These are phyloP conservation scores for Sarcodon sp. DNA, from an alignment of 768 basidiomycete species.

Conservation along the genomic window DNA sequence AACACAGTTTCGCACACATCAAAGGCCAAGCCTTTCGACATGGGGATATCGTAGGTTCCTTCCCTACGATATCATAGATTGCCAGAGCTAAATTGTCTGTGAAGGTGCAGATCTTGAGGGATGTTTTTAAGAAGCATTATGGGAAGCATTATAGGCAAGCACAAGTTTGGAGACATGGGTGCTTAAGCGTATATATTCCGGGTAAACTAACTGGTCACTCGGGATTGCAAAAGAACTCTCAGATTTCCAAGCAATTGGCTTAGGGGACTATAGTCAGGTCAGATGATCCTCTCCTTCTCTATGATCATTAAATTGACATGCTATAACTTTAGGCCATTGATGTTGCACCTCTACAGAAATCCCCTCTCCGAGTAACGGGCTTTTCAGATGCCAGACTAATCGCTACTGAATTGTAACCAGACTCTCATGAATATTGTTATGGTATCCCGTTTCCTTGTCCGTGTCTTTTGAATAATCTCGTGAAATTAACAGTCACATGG, in stretches of 20 bases:
- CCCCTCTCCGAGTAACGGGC: conserved; percentile 44
- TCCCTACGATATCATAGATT: conserved; percentile 3
- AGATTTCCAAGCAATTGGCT: conserved; percentile 58
- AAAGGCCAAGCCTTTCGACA: conserved; percentile 81
- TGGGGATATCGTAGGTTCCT: conserved; percentile 59
- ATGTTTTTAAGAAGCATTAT: conserved; percentile 42
- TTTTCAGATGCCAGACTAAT: not conserved
- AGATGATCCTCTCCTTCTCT: not conserved
- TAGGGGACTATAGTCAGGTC: conserved; percentile 76
- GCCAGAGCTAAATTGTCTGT: not conserved
- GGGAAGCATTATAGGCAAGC: conserved; percentile 39
- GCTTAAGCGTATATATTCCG: conserved; percentile 78
- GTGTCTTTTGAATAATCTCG: not conserved
- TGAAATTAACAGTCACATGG: conserved; percentile 44
- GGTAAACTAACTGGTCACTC: conserved; percentile 25
- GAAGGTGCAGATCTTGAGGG: conserved; percentile 60
- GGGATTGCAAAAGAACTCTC: not conserved
- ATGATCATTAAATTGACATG: not conserved
- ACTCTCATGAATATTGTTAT: conserved; percentile 83
- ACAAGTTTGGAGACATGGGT: conserved; percentile 72
- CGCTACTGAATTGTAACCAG: conserved; percentile 18
- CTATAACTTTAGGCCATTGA: conserved; percentile 57
- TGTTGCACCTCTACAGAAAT: conserved; percentile 61
- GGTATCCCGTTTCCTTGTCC: conserved; percentile 84
- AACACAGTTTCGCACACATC: conserved; percentile 61